Base-by-base conservation (phyloP, 2,329 filamentous ascomycete genomes). In the Ascosphaera apis region DNA sequence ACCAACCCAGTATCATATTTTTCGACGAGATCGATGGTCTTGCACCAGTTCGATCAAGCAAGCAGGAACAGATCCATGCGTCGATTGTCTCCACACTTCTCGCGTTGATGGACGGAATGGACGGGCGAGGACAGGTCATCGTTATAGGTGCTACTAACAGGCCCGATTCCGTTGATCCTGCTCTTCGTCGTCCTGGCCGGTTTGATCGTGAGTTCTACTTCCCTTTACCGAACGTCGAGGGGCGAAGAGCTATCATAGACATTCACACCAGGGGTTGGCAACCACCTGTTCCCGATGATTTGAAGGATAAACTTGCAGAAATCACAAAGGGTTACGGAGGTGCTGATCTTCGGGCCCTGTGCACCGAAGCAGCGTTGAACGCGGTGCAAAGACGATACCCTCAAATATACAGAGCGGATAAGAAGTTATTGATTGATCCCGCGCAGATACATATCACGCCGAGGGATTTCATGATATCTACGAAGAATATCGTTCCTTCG, bases 131-230 rank as follows among this genome's bases (percentile, higher is more conserved):
- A 19, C 88, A 98, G 55, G 88, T 98, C 41, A 91, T 98, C 51
- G 84, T 98, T 25, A 95, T 98, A 48, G 88, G 88, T 44, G 88
- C 88, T n/a, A 91, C 88, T 48, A 98, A 98, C 69, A 75, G 88
- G 45, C 88, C 88, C 48, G 95, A 95, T 70, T 95, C 88, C 2
- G 93, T 98, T 53, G 88, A 98, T 49, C 88, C 88, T 43, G 88
- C 88, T 40, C 78, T 98, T 39, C 82, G 86, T 62, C 86, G 88
- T 58, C 95, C 92, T 61, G 88, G 88, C 31, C 77, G 88, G 36
- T 98, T 98, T 49, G 88, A 98, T 52, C 68, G 88, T 53, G 91
- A 98, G 54, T 98, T 98, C 48, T 95, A 95, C 59, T 98, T 98
- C 50, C 84, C 88, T 1, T 63, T 98, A 21, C 88, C 88, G 0